A percentile compares a stretch with the other conserved stretches of the same genome.
phyloP scores from a whole-genome alignment of 2,329 filamentous ascomycete genomes.

The Colletotrichum neosansevieriae region DNA sequence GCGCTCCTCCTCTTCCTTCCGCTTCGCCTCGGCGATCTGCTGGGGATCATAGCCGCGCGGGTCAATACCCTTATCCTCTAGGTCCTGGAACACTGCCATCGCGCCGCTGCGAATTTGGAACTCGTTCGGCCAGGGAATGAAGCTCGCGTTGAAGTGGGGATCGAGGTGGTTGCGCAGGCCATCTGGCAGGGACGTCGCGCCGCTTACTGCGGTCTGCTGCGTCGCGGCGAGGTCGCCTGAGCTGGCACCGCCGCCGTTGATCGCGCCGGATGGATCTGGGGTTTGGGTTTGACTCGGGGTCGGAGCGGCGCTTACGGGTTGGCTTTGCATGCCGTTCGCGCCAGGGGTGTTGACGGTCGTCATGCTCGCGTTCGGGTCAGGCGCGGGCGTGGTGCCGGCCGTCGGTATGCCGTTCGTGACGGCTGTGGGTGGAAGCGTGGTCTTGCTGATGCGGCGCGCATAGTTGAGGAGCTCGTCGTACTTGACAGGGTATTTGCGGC shows the following conservation, averaged over 20 bases:
- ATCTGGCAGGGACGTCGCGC: slow-evolving; percentile 59
- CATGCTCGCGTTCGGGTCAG: slow-evolving; percentile 39
- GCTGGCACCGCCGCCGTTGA: slow-evolving; percentile 31
- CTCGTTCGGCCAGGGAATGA: slow-evolving; percentile 82
- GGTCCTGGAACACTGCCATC: slow-evolving; percentile 72
- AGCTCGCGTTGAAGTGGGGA: slow-evolving; percentile 68
- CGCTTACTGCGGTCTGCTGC: slow-evolving; percentile 49
- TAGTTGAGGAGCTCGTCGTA: slow-evolving; percentile 82
- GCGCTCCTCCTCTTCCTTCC: slow-evolving; percentile 62
- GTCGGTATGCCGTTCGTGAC: slow-evolving; percentile 55
- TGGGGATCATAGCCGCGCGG: slow-evolving; percentile 70
- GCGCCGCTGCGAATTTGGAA: slow-evolving; percentile 77
- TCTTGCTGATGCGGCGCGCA: slow-evolving; percentile 83
- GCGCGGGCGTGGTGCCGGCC: slow-evolving; percentile 13
- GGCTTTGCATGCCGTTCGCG: slow-evolving; percentile 38
- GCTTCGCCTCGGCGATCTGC: slow-evolving; percentile 64
- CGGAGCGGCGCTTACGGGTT: slow-evolving; percentile 42
- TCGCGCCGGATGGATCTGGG: slow-evolving; percentile 38
- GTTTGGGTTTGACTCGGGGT: slow-evolving; percentile 43
- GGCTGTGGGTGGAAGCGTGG: slow-evolving; percentile 77
- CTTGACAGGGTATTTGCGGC: slow-evolving; percentile 67
- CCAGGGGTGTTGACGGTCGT: slow-evolving; percentile 29
- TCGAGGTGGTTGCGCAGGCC: slow-evolving; percentile 65
- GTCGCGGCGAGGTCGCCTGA: slow-evolving; percentile 46
- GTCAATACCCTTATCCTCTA: slow-evolving; percentile 72